Conservation (phyloP, 805 yeast species). For the Wickerhamomyces subpelliculosus region DNA sequence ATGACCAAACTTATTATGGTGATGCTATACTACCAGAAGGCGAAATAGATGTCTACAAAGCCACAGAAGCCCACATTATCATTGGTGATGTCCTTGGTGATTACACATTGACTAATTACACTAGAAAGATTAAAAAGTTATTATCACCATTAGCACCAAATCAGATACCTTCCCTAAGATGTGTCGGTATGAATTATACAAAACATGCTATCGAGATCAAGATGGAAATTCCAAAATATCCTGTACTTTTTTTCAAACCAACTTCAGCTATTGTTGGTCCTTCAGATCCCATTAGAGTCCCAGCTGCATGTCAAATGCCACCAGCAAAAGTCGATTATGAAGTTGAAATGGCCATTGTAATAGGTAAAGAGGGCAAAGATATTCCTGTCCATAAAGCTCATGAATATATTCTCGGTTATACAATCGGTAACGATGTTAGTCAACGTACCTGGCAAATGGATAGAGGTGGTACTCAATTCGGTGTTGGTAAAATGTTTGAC, state of each 20-base stretch:
- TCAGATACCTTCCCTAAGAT: conserved; percentile 34
- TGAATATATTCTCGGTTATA: conserved; percentile 42
- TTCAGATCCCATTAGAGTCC: conserved; percentile 34
- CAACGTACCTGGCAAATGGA: conserved; percentile 19
- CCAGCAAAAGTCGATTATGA: conserved; percentile 42
- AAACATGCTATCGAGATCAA: conserved; percentile 35
- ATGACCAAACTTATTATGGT: conserved; percentile 38
- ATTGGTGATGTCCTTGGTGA: conserved; percentile 39
- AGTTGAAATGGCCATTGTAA: conserved; percentile 46
- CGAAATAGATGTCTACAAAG: conserved; percentile 29
- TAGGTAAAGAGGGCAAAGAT: conserved; percentile 41
- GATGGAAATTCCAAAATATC: conserved; percentile 37
- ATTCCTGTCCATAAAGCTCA: conserved; percentile 38
- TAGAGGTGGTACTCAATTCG: neutral
- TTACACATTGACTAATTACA: conserved; percentile 28
- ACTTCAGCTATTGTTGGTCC: conserved; percentile 38
- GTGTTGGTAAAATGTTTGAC: conserved; percentile 46
- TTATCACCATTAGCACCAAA: conserved; percentile 34
- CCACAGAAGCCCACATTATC: conserved; percentile 35
- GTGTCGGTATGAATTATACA: conserved; percentile 46
- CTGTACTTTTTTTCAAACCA: conserved; percentile 47
- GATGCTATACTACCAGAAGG: conserved; percentile 35
- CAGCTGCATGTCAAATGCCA: conserved; percentile 28
- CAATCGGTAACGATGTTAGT: conserved; percentile 50
- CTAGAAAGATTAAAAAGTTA: conserved; percentile 26